Conservation (phyloP, 345 rosid species). For the Raphanus raphanistrum region DNA sequence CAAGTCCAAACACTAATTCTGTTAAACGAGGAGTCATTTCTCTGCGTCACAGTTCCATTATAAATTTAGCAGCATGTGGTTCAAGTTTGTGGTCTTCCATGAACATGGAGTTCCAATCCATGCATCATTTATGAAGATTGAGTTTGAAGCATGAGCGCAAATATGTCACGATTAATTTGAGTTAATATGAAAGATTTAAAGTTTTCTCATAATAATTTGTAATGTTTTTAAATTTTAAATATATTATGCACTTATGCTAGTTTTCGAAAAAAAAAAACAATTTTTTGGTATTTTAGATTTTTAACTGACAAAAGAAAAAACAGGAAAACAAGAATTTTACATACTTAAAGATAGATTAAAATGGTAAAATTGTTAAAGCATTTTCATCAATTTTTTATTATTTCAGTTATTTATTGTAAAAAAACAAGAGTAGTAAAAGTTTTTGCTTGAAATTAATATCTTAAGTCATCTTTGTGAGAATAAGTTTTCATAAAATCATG, state of each 20-base stretch:
- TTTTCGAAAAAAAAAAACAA: not conserved
- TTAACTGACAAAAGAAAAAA: not conserved
- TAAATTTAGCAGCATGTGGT: not conserved
- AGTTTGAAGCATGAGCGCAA: not conserved
- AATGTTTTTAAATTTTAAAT: not conserved
- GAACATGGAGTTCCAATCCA: not conserved
- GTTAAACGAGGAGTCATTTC: not conserved
- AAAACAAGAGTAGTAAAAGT: not conserved
- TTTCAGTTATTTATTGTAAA: not conserved
- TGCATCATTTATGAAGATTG: not conserved
- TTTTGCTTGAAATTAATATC: not conserved
- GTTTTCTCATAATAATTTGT: not conserved
- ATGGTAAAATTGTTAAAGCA: not conserved
- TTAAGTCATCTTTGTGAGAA: not conserved
- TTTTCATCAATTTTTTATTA: not conserved
- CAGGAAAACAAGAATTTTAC: not conserved
- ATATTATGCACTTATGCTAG: not conserved
- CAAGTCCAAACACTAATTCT: not conserved
- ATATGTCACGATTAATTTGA: not conserved
- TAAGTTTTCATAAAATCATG: not conserved
- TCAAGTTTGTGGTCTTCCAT: not conserved
- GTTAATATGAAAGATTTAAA: not conserved
- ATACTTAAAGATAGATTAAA: not conserved
- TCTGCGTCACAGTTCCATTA: not conserved
- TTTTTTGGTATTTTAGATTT: not conserved